Evolutionary conservation across 2,329 filamentous ascomycete species (phyloP), one percentile per base, ranked within the genome.

Genomic region (Fusarium xyrophilum): DNA sequence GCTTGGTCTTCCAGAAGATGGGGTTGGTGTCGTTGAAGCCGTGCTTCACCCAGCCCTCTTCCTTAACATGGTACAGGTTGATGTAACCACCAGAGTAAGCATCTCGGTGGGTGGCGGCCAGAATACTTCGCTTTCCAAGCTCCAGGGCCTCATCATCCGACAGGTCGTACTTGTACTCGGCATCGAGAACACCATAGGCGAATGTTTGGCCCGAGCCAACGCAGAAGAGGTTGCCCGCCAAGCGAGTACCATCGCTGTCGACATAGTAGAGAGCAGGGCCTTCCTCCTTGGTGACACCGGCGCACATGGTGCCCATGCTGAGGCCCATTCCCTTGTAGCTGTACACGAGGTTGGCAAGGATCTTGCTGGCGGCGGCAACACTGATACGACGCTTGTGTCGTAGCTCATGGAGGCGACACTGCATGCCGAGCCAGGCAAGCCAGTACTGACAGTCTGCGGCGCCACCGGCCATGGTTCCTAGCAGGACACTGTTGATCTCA

Each of bases 361-460:
- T 97, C 88, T 99, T 99, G 78, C 92, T 96, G 56, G 96, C 96
- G 47, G 96, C 96, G 46, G 96, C 95, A 70, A 99, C 96, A 65
- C 93, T 96, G 84, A 99, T 99, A 79, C 96, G 93, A 80, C 93
- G 93, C 87, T 99, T 99, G 87, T 99, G 95, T 73, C 96, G 93
- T 76, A 99, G 94, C 85, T 99, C 96, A 85, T 99, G 95, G 71
- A 99, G 92, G 63, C 96, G 93, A 85, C 96, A 99, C 86, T 99
- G 94, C 91, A 98, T 97, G 76, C 95, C 96, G 71, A 99, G 88
- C 86, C 97, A 99, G 77, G 93, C 94, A 70, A 99, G 91, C 96
- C 96, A 99, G 88, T 97, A 98, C 89, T 98, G 96, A 82, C 96
- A 99, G 83, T 99, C 96, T 81, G 96, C 96, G 77, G 96, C 96